A percentile compares a stretch with the other conserved stretches of the same genome.
These are phyloP conservation scores for Conticribra weissflogii DNA, from an alignment of 108 stramenopile genomes.

Conservation along the genomic window DNA sequence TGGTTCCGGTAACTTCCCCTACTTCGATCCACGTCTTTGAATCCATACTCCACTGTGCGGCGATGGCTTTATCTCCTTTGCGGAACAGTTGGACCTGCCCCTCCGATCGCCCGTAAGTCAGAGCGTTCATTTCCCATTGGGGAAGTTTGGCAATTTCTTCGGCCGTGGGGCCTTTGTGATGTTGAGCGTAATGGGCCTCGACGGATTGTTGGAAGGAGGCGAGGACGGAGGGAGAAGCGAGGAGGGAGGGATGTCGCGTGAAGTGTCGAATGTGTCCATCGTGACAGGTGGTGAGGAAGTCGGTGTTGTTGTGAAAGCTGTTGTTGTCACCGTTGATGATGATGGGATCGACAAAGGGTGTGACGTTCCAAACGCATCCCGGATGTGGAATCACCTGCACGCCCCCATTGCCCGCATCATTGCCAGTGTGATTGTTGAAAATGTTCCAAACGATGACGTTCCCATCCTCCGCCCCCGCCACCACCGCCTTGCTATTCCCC, in stretches of 20 bases:
- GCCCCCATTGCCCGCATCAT: slow-evolving; percentile 12
- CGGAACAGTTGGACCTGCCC: slow-evolving; percentile 94
- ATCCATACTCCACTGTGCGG: slow-evolving; percentile 90
- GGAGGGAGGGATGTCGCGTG: slow-evolving; percentile 61
- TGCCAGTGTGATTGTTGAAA: not conserved
- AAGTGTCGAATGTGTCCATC: slow-evolving; percentile 85
- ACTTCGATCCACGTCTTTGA: slow-evolving; percentile 93
- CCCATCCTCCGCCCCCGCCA: slow-evolving; percentile 81
- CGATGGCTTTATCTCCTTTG: slow-evolving; percentile 85
- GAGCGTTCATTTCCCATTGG: slow-evolving; percentile 81
- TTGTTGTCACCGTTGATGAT: not conserved
- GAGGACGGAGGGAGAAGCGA: slow-evolving; percentile 66
- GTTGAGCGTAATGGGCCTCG: slow-evolving; percentile 53
- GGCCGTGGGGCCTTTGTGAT: slow-evolving; percentile 62
- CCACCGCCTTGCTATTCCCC: slow-evolving; percentile 38
- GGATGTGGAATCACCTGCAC: slow-evolving; percentile 75
- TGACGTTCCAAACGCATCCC: slow-evolving; percentile 77
- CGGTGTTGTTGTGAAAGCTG: too few relatives aligned
- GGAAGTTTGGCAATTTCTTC: slow-evolving; percentile 92
- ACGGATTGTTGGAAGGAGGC: slow-evolving; percentile 69
- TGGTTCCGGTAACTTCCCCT: slow-evolving; percentile 92
- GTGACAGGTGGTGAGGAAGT: slow-evolving; percentile 91
- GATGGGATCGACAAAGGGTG: slow-evolving; percentile 16
- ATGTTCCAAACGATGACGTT: slow-evolving; percentile 72
- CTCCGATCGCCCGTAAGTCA: slow-evolving; percentile 71